Conservation (phyloP, 2,329 filamentous ascomycete genomes). For the Sporothrix schenckii region DNA sequence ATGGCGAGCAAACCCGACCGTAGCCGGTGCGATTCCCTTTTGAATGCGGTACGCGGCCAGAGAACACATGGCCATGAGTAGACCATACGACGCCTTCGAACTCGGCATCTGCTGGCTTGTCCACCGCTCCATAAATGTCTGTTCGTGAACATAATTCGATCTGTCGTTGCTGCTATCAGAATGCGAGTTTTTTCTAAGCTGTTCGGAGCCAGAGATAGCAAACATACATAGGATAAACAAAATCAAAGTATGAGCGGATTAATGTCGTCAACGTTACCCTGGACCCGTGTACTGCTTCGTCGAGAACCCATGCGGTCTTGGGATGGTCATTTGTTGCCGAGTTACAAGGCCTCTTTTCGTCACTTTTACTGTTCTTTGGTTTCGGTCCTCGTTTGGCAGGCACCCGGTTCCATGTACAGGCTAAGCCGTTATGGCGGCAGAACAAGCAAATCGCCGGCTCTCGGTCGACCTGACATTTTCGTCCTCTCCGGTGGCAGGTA, state of each 20-base stretch:
- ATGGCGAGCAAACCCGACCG: not conserved
- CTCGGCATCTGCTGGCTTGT: not conserved
- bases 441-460: constrained; percentile 9
- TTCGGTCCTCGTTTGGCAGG: constrained; percentile 27
- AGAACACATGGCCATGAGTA: constrained; percentile 26
- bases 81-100: constrained; percentile 22
- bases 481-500: constrained; percentile 26
- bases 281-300: constrained; percentile 22
- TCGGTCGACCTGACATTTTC: constrained; percentile 15
- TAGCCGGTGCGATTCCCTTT: constrained; percentile 26
- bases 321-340: no score
- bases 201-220: not conserved
- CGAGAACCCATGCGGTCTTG: not conserved
- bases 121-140: constrained; percentile 27
- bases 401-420: constrained; percentile 24
- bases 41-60: constrained; percentile 27
- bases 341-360: no score
- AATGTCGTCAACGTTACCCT: not conserved
- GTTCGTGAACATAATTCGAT: constrained; percentile 26
- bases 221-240: constrained; percentile 33
- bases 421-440: constrained; percentile 12
- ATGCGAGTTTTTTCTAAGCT: not conserved
- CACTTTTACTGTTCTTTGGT: not conserved
- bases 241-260: constrained; percentile 28
- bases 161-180: not conserved